These are phyloP conservation scores for Dimocarpus longan DNA, from an alignment of 345 rosid genomes.

Conservation along the genomic window DNA sequence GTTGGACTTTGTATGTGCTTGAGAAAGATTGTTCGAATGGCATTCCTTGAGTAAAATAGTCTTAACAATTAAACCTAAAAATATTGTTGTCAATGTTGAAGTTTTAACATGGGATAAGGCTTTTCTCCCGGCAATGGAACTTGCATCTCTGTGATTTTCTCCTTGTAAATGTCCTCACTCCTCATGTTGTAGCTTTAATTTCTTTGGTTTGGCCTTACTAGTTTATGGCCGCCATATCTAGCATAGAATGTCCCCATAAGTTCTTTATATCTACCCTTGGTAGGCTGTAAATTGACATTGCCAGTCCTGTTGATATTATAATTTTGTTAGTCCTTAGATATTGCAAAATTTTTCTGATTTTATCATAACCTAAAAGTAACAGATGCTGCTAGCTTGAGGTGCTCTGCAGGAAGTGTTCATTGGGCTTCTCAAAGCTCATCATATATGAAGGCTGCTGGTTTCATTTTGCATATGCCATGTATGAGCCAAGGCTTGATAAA, in stretches of 20 bases:
- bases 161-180: not conserved
- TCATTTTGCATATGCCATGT: not conserved
- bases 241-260: not conserved
- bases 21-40: not conserved
- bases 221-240: not conserved
- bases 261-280: not conserved
- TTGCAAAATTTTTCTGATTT: too few species aligned
- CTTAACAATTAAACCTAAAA: not conserved
- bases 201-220: not conserved
- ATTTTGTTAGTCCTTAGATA: too few species aligned
- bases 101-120: not conserved
- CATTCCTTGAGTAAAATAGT: not conserved
- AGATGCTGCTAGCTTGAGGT: too few species aligned
- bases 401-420: too few species aligned
- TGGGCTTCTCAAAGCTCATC: too few species aligned
- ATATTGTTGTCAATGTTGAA: not conserved
- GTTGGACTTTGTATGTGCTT: not conserved
- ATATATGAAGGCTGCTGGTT: not conserved
- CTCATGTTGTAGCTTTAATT: not conserved
- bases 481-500: not conserved
- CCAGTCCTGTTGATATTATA: not conserved
- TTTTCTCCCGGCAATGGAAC: not conserved
- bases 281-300: not conserved
- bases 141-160: not conserved
- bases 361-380: not conserved